Evolutionary conservation across 345 rosid species (phyloP), one percentile per base, ranked within the genome.

Genomic region (Gossypium australe): DNA sequence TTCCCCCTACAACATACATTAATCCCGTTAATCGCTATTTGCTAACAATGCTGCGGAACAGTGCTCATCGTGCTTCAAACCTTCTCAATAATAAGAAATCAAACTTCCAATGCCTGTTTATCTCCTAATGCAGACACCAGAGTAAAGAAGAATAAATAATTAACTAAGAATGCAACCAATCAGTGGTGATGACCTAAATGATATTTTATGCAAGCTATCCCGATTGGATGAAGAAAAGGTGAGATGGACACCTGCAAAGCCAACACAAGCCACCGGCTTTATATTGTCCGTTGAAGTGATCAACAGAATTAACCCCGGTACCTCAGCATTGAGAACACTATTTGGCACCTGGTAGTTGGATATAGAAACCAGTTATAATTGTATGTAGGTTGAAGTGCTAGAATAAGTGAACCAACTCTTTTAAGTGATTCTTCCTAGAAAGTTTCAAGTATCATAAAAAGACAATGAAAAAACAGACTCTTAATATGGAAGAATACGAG

Each of bases 181-280:
- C 11, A 63, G 24, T 38, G 12, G 48, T 41, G 29, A 38, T 64
- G 4, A n/a, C 65, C 1, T 43, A 34, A 11, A 3, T 53, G 47
- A 67, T 73, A 49, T 2, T 17, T 34, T 9, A 25, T 3, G 18
- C 59, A 68, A 69, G 56, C 57, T 48, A 68, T 27, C 14, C 29
- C 6, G 55, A 69, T 58, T 27, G 16, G 17, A 51, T 22, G 47
- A 16, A 29, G 56, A 38, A 9, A 25, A 68, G 59, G 67, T 55
- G 25, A 44, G 62, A 58, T 11, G 14, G 47, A 20, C 75, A 94
- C 96, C 98, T 89, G 93, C 97, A 94, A 67, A 94, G 97, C 98
- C 98, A 94, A 78, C 97, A 94, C 74, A 88, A 76, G 0, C 80
- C 95, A 53, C 98, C 97, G 3, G 97, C 97, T 87, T 94, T 92